These are phyloP conservation scores for Colletotrichum simmondsii DNA, from an alignment of 2,329 filamentous ascomycete genomes.

Conservation along the genomic window DNA sequence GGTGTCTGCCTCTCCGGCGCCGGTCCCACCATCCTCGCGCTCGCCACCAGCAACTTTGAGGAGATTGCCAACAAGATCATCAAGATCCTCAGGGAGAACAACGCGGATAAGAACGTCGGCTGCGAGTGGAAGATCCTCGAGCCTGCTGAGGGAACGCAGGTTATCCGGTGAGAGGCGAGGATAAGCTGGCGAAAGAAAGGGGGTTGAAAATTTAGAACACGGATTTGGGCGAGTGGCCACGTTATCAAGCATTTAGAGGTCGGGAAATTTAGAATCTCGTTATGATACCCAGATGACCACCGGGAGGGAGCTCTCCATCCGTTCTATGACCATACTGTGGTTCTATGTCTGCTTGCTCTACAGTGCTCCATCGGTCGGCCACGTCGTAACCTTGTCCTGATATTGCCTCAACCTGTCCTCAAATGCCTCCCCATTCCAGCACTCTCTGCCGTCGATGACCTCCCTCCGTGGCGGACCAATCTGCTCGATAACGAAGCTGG, in stretches of 20 bases:
- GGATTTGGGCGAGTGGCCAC: neutral
- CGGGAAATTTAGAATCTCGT: neutral
- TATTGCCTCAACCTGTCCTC: conserved; percentile 5
- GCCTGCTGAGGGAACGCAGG: conserved; percentile 78
- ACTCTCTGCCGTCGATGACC: neutral
- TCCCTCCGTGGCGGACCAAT: conserved; percentile 4
- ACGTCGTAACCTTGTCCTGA: neutral
- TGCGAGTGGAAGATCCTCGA: conserved; percentile 91
- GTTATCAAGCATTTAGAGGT: neutral
- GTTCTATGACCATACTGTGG: neutral
- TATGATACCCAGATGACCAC: conserved; percentile 3
- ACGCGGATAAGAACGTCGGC: conserved; percentile 70
- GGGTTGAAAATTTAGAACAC: neutral
- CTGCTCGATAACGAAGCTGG: conserved; percentile 28
- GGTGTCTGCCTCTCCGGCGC: conserved; percentile 96
- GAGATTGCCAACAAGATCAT: conserved; percentile 86
- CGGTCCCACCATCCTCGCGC: conserved; percentile 91
- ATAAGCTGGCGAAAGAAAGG: neutral
- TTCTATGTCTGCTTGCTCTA: neutral
- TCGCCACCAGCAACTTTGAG: conserved; percentile 91
- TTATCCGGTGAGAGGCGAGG: conserved; percentile 43
- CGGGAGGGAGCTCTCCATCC: neutral
- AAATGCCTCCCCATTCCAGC: conserved; percentile 28
- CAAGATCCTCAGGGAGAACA: conserved; percentile 72
- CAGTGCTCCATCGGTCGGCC: neutral